These are phyloP conservation scores for Boletus semigastroideus DNA, from an alignment of 1,284 basidiomycete species.

Conservation along the genomic window DNA sequence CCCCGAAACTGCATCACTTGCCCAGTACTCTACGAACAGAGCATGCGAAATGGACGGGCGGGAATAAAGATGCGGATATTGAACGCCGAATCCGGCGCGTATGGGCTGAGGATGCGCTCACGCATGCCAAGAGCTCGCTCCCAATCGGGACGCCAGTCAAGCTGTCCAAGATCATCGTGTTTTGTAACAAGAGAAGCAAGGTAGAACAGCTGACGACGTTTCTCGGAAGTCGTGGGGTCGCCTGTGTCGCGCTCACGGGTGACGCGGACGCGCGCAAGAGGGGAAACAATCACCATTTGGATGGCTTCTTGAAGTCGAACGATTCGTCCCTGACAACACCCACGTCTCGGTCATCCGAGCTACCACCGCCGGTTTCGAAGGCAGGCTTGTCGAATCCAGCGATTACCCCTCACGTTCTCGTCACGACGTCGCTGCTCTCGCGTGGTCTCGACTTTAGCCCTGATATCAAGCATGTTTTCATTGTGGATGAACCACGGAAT, in stretches of 20 bases:
- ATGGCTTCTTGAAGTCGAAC: constrained; percentile 59
- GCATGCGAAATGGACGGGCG: constrained; percentile 73
- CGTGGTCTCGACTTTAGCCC: constrained; percentile 87
- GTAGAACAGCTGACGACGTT: constrained; percentile 59
- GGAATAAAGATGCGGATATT: constrained; percentile 77
- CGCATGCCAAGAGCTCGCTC: constrained; percentile 29
- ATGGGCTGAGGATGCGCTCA: constrained; percentile 68
- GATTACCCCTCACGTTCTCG: constrained; percentile 62
- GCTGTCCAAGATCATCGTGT: constrained; percentile 69
- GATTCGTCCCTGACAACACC: constrained; percentile 2
- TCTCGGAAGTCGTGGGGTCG: constrained; percentile 60
- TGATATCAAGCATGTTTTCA: constrained; percentile 74
- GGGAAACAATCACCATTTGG: constrained; percentile 76
- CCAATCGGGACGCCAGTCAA: constrained; percentile 17
- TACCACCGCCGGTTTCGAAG: not conserved
- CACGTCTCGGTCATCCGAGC: constrained; percentile 10
- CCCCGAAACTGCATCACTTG: constrained; percentile 76
- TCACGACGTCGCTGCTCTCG: constrained; percentile 90
- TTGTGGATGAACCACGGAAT: constrained; percentile 82
- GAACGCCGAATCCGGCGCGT: constrained; percentile 70
- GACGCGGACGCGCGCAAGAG: constrained; percentile 55
- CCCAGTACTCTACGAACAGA: constrained; percentile 70
- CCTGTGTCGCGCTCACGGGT: constrained; percentile 61
- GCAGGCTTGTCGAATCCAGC: constrained; percentile 25
- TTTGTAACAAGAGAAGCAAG: constrained; percentile 74